Evolutionary conservation across 2,329 filamentous ascomycete species (phyloP).

Genomic region (Xylariaceae sp.): DNA sequence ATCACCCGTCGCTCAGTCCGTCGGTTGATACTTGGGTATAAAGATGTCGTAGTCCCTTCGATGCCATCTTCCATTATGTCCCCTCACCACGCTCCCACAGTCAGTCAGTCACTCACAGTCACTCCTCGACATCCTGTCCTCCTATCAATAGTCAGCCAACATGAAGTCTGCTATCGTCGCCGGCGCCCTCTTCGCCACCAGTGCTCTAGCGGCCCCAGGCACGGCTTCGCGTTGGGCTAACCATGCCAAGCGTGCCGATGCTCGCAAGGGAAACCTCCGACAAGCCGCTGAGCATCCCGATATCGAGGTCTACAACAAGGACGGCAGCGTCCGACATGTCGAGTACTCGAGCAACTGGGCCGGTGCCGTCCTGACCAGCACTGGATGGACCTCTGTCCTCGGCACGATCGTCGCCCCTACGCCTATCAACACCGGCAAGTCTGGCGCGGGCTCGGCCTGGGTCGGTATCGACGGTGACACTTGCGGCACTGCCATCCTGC

Average conservation of each 20-base stretch:
- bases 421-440: slow-evolving; percentile 31
- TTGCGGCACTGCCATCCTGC: slow-evolving; percentile 50
- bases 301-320: slow-evolving; percentile 22
- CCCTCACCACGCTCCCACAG: no score
- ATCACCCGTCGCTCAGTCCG: no score
- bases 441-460: slow-evolving; percentile 36
- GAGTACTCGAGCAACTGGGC: slow-evolving; percentile 57
- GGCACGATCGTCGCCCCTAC: slow-evolving; percentile 52
- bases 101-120: no score
- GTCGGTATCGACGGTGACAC: slow-evolving; percentile 61
- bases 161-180: slow-evolving; percentile 47
- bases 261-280: slow-evolving; percentile 19
- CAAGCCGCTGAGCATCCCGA: slow-evolving; percentile 28
- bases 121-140: no score
- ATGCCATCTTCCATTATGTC: no score
- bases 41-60: no score
- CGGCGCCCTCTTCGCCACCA: slow-evolving; percentile 37
- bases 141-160: slow-evolving; percentile 19
- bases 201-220: slow-evolving; percentile 43
- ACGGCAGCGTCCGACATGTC: slow-evolving; percentile 37
- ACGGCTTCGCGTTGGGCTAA: slow-evolving; percentile 37
- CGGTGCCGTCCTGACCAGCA: slow-evolving; percentile 50
- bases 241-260: slow-evolving; percentile 23
- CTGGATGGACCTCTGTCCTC: slow-evolving; percentile 48
- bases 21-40: no score